These are phyloP conservation scores for Populus hybrid DNA, from an alignment of 441 rosid species.

Conservation along the genomic window DNA sequence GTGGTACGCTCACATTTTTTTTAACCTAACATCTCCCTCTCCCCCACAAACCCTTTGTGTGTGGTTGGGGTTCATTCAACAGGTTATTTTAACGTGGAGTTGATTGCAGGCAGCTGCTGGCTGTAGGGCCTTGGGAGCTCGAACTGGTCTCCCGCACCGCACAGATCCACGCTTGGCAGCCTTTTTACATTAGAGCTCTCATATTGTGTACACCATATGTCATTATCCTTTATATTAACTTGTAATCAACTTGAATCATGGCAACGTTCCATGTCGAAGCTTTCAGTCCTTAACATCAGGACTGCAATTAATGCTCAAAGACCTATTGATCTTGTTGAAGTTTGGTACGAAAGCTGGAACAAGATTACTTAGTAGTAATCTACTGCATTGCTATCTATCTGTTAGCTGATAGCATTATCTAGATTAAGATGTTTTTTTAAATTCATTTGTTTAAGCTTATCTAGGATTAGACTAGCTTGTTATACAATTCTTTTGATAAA, in stretches of 20 bases:
- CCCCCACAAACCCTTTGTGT: background rate
- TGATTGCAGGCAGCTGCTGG: slow-evolving; percentile 68
- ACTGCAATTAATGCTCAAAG: background rate
- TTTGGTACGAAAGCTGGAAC: too few relatives aligned
- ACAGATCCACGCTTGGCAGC: slow-evolving; percentile 58
- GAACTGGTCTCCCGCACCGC: slow-evolving; percentile 60
- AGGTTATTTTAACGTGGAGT: background rate
- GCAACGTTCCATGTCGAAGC: background rate
- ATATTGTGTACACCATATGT: background rate
- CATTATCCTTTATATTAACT: background rate
- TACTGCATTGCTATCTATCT: too few relatives aligned
- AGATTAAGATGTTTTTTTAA: too few relatives aligned
- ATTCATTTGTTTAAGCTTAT: too few relatives aligned
- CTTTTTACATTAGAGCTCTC: slow-evolving; percentile 25
- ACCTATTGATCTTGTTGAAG: too few relatives aligned
- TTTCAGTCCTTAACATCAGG: background rate
- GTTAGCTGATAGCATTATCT: too few relatives aligned
- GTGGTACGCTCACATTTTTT: slow-evolving; percentile 48
- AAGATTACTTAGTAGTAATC: too few relatives aligned
- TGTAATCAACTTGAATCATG: background rate
- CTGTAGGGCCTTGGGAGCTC: slow-evolving; percentile 88
- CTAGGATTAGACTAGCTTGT: too few relatives aligned
- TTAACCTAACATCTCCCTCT: background rate
- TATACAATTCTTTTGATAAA: too few relatives aligned
- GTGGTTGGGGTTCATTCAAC: background rate